These are phyloP conservation scores for Periglandula ipomoeae DNA, from an alignment of 2,329 filamentous ascomycete species.

Conservation along the genomic window DNA sequence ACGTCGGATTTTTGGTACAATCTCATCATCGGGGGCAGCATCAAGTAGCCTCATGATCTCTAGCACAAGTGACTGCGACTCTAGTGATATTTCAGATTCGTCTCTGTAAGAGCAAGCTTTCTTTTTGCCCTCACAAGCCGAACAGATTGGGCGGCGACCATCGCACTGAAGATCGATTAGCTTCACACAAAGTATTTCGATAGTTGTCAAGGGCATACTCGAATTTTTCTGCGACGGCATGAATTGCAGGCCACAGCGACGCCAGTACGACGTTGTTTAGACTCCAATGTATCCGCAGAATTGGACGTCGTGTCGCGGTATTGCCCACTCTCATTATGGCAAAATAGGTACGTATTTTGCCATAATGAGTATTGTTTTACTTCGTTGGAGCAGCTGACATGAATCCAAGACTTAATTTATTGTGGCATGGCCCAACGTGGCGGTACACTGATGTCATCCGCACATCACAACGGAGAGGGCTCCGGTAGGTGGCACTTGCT, in stretches of 20 bases:
- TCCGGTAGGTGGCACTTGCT: too few relatives aligned
- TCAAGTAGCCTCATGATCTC: conserved; percentile 19
- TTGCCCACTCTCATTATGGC: not conserved
- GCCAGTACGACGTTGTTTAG: conserved; percentile 1
- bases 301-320: not conserved
- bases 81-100: conserved; percentile 8
- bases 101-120: conserved; percentile 12
- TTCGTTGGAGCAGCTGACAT: too few relatives aligned
- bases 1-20: conserved; percentile 12
- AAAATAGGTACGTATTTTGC: not conserved
- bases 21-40: conserved; percentile 12
- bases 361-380: too few relatives aligned
- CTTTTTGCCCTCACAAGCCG: conserved; percentile 10
- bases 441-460: too few relatives aligned
- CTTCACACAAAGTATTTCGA: not conserved
- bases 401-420: too few relatives aligned
- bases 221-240: conserved; percentile 4
- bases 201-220: not conserved
- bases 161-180: conserved; percentile 11
- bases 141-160: conserved; percentile 13
- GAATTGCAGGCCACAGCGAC: conserved; percentile 4
- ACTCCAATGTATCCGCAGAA: not conserved
- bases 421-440: too few relatives aligned
- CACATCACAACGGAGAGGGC: too few relatives aligned
- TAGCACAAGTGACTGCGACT: conserved; percentile 3